Evolutionary conservation across 208 protist genomes (phyloP).

Genomic region (Trypanosoma rangeli): DNA sequence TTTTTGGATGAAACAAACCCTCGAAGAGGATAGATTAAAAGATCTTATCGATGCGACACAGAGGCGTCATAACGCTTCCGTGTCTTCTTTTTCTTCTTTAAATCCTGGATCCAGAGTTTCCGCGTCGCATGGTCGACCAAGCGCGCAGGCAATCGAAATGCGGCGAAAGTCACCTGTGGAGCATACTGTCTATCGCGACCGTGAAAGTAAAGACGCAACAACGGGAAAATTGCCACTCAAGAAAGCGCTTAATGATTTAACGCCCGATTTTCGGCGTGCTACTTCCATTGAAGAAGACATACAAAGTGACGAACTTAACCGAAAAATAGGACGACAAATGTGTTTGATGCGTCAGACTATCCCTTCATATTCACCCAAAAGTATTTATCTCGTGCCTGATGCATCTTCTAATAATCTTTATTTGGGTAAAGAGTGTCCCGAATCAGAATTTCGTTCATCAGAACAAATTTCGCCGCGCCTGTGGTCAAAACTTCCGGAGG

Average conservation of each 20-base stretch:
- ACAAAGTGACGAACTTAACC: conserved; percentile 20
- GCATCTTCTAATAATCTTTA: neutral
- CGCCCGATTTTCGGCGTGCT: neutral
- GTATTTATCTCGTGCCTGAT: conserved; percentile 1
- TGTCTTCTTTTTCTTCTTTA: conserved; percentile 2
- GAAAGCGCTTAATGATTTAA: neutral
- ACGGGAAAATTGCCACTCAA: neutral
- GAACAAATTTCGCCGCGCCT: neutral
- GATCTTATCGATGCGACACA: conserved; percentile 23
- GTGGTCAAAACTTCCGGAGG: conserved; percentile 1
- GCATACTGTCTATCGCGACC: neutral
- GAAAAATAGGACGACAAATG: conserved; percentile 24
- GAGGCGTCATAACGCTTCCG: conserved; percentile 2
- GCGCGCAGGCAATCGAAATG: neutral
- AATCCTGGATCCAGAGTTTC: neutral
- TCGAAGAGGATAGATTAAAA: conserved; percentile 35
- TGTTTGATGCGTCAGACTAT: conserved; percentile 12
- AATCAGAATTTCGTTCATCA: neutral
- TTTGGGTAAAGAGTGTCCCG: neutral
- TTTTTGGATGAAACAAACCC: conserved; percentile 42
- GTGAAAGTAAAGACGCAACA: neutral
- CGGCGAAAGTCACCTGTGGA: conserved; percentile 5
- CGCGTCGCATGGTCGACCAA: neutral
- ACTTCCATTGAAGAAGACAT: neutral
- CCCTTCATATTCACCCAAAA: conserved; percentile 21